Evolutionary conservation across 352 stramenopile species (phyloP), one percentile per base, ranked within the genome.

Genomic region (Phytopythium vexans): DNA sequence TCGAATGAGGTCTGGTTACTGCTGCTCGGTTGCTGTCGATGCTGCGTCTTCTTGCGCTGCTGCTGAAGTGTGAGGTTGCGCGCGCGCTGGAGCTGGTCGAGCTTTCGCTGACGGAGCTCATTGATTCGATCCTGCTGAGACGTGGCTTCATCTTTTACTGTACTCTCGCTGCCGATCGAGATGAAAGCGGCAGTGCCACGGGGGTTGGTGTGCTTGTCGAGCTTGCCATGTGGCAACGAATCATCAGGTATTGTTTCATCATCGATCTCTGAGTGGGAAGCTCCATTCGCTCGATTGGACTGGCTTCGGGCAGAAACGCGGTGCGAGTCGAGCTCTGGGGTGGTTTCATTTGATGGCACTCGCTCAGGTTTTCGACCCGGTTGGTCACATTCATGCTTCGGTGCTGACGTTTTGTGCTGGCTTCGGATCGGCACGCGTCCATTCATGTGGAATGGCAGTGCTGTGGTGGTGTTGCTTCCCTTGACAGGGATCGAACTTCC

Each of bases 81-180:
- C 0, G 66, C 62, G 31, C 75, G 65, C 43, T 89, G 72, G 9
- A 92, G 60, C 42, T 89, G 81, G 16, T 70, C 63, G 9, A 91
- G 69, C 34, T 91, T 91, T 40, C 72, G 82, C 21, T 80, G 69
- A 2, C 77, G 69, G 6, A 91, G 50, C 9, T 82, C 74, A 0
- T 68, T 64, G 7, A 88, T 58, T 14, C 66, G 66, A 6, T 70
- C 41, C 45, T 77, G 60, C 4, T 66, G 46, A 11, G 42, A 16
- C 15, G 36, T 45, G 6, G 15, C 40, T 31, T 54, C 48, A 11
- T 21, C 35, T 21, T 54, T 43, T 9, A 35, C 27, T 7, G 48
- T 8, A 4, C 42, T 3, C 38, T 61, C 58, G 4, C 56, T 37
- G 3, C 49, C 41, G 14, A 67, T 40, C 2, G 51, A 14, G 21